These are phyloP conservation scores for Sequoiadendron giganteum DNA, from an alignment of 75 land plant genomes.

Conservation along the genomic window DNA sequence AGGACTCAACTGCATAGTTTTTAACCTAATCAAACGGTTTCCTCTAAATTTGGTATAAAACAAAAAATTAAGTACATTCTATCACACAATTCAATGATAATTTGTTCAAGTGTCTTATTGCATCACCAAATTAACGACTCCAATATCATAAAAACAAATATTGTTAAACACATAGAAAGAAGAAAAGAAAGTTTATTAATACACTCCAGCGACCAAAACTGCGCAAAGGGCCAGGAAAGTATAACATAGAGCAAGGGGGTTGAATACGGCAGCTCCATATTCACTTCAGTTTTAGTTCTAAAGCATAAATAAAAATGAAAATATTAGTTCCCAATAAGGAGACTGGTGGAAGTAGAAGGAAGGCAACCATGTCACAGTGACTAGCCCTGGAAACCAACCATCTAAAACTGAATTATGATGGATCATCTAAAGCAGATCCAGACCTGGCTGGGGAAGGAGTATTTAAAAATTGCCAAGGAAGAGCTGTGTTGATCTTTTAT, in stretches of 20 bases:
- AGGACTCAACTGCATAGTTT: no score
- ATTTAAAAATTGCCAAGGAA: background rate
- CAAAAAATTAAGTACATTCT: background rate
- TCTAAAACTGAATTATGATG: background rate
- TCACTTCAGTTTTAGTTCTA: background rate
- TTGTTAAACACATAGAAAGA: background rate
- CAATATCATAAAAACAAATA: background rate
- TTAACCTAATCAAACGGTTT: background rate
- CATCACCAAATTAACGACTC: background rate
- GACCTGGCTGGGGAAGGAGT: background rate
- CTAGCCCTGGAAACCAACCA: conserved; percentile 1
- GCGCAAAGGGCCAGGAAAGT: background rate
- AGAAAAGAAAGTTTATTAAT: background rate
- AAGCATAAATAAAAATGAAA: background rate
- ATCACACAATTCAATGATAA: background rate
- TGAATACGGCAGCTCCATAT: background rate
- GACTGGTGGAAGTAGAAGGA: background rate
- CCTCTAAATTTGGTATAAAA: background rate
- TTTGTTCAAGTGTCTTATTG: background rate
- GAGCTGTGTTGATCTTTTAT: background rate
- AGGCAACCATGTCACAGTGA: background rate
- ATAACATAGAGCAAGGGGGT: background rate
- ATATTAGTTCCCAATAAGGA: background rate
- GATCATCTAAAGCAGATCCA: background rate
- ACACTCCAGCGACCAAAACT: background rate